These are phyloP conservation scores for Ogataea minuta DNA, from an alignment of 805 yeast genomes.

Conservation along the genomic window DNA sequence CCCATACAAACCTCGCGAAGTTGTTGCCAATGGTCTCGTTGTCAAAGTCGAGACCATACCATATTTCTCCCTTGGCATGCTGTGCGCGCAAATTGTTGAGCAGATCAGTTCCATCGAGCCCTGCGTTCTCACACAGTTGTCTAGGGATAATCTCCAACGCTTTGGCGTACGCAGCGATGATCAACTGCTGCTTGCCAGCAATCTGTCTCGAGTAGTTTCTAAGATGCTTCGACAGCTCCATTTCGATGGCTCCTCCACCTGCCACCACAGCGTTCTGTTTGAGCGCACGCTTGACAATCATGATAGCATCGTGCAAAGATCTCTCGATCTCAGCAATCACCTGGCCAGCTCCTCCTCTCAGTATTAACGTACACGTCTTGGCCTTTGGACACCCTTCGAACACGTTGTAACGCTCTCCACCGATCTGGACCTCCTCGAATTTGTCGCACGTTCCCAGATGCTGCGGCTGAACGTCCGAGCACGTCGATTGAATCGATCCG, in stretches of 20 bases:
- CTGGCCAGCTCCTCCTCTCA: slow-evolving; percentile 98
- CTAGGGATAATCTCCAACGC: slow-evolving; percentile 96
- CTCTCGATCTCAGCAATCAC: slow-evolving; percentile 98
- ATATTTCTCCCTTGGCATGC: slow-evolving; percentile 88
- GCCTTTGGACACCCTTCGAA: slow-evolving; percentile 92
- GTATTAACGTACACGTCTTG: slow-evolving; percentile 85
- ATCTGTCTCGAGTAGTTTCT: slow-evolving; percentile 84
- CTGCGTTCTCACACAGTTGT: slow-evolving; percentile 98
- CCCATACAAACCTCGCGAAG: slow-evolving; percentile 90
- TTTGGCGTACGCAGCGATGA: slow-evolving; percentile 88
- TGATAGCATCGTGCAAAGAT: slow-evolving; percentile 95
- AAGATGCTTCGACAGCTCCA: slow-evolving; percentile 88
- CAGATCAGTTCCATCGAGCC: slow-evolving; percentile 94
- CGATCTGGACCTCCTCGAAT: slow-evolving; percentile 94
- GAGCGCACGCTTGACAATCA: slow-evolving; percentile 95
- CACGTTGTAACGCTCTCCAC: slow-evolving; percentile 90
- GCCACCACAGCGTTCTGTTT: slow-evolving; percentile 87
- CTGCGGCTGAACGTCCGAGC: slow-evolving; percentile 62
- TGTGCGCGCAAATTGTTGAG: slow-evolving; percentile 87
- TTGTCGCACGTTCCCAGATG: slow-evolving; percentile 81
- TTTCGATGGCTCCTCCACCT: slow-evolving; percentile 99
- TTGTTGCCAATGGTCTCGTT: slow-evolving; percentile 81
- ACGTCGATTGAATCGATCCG: slow-evolving; percentile 79
- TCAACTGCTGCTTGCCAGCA: slow-evolving; percentile 94
- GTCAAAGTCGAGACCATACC: slow-evolving; percentile 92